Conservation (phyloP, 2,329 filamentous ascomycete species). For the Pseudocercospora musae region DNA sequence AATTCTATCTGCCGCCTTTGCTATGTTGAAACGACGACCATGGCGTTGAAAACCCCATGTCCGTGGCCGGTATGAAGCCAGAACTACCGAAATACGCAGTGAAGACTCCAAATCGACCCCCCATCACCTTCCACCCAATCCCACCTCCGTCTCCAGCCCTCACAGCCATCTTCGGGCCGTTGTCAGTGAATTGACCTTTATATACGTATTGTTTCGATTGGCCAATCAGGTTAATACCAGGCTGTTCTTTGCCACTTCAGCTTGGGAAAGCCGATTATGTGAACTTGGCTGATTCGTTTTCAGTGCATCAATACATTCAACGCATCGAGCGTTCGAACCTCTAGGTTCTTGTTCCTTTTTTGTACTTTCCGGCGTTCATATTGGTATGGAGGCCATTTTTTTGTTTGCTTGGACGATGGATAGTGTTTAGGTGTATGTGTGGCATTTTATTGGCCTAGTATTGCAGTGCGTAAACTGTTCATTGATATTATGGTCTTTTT, state of each 20-base stretch:
- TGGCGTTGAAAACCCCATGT: no score
- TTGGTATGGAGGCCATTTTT: not conserved
- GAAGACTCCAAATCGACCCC: no score
- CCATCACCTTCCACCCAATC: not conserved
- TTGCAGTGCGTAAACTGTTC: not conserved
- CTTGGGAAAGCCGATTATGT: not conserved
- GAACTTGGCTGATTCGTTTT: not conserved
- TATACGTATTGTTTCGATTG: not conserved
- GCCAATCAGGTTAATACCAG: not conserved
- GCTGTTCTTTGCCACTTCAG: not conserved
- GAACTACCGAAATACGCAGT: no score
- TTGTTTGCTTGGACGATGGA: not conserved
- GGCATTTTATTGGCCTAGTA: not conserved
- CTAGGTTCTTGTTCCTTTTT: not conserved
- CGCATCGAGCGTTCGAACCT: no score
- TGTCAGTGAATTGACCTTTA: not conserved
- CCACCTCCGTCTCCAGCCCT: not conserved
- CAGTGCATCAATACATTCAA: no score
- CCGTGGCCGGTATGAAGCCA: no score
- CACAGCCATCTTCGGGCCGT: not conserved
- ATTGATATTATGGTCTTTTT: not conserved
- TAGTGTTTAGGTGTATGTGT: not conserved
- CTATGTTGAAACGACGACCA: no score
- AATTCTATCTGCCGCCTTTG: no score
- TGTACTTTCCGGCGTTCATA: not conserved